Evolutionary conservation across 2,329 filamentous ascomycete genomes (phyloP).

Genomic region (Apiospora kogelbergensis): DNA sequence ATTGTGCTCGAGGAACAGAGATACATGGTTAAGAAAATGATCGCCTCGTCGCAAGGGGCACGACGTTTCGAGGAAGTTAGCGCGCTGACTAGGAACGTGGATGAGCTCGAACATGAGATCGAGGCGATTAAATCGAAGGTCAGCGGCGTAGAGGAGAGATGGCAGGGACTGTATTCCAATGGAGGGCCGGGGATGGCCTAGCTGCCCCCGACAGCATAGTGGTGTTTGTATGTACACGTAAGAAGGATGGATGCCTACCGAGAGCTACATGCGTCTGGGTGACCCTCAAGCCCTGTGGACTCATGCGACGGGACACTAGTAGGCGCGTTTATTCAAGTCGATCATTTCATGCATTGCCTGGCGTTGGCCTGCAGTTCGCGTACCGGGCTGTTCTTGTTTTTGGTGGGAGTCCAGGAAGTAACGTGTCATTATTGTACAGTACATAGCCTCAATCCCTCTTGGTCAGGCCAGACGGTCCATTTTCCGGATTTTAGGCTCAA

Average conservation of each 20-base stretch:
- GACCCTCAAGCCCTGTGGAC: background rate
- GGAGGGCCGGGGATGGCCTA: conserved; percentile 16
- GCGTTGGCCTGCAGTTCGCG: conserved; percentile 20
- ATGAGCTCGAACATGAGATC: conserved; percentile 81
- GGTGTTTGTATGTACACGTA: too few species aligned
- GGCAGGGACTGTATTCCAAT: conserved; percentile 51
- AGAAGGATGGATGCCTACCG: background rate
- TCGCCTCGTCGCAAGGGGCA: conserved; percentile 71
- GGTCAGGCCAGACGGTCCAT: background rate
- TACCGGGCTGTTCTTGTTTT: background rate
- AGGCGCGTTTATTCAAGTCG: conserved; percentile 8
- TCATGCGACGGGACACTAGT: background rate
- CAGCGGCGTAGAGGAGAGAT: conserved; percentile 61
- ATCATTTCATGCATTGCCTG: conserved; percentile 24
- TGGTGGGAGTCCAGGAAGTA: background rate
- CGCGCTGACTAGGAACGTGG: conserved; percentile 74
- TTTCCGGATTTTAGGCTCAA: background rate
- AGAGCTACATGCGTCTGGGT: background rate
- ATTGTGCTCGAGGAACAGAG: conserved; percentile 89
- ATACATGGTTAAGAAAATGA: conserved; percentile 86
- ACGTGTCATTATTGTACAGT: background rate
- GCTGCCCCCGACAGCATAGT: background rate
- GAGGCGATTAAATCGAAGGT: conserved; percentile 65
- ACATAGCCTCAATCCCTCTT: background rate
- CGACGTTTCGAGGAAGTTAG: conserved; percentile 85